Base-by-base conservation (phyloP, 1,284 basidiomycete species). In the Ustilago tritici region DNA sequence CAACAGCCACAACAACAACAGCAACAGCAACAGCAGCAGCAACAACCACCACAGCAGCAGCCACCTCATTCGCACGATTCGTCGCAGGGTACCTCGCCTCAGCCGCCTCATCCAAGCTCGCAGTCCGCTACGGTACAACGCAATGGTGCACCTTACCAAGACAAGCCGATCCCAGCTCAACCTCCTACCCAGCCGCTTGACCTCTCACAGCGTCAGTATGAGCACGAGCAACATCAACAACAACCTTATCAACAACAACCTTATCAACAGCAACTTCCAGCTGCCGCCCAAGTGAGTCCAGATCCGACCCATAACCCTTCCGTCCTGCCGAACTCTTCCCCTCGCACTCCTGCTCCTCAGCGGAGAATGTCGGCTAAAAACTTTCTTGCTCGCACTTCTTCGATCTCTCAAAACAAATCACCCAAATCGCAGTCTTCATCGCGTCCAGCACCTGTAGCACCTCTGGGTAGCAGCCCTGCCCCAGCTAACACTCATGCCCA, bases 361-460 rank as follows among this genome's bases (percentile, higher is more conserved):
- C 57, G 78, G 12, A 65, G 80, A 32, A 81, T 82, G 65, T 82
- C 80, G 54, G 66, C 80, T 58, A 72, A 74, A 49, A 69, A 76
- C 43, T 82, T 82, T 65, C 67, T 83, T 34, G 76, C 76, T n/a
- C 73, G 80, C 50, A 81, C 84, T 36, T 82, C 82, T 47, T 83
- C 81, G 19, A 61, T 74, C n/a, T 76, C 73, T 49, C 65, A 68
- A n/a, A 40, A 54, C 58, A 68, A 76, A 56, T 63, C 65, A 28
- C 60, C 65, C 19, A 62, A 65, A 65, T 55, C 56, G 11, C 71
- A 74, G 66, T 49, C 62, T 34, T 50, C 70, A 2, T 60, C 74
- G 11, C 65, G 74, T 23, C 65, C 65, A 9, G 74, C 65, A 9
- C 65, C 74, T 23, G 62, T 61, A 14, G 74, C 74, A 14, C 64